These are phyloP conservation scores for Pichia inconspicua DNA, from an alignment of 1,139 yeast genomes.

Conservation along the genomic window DNA sequence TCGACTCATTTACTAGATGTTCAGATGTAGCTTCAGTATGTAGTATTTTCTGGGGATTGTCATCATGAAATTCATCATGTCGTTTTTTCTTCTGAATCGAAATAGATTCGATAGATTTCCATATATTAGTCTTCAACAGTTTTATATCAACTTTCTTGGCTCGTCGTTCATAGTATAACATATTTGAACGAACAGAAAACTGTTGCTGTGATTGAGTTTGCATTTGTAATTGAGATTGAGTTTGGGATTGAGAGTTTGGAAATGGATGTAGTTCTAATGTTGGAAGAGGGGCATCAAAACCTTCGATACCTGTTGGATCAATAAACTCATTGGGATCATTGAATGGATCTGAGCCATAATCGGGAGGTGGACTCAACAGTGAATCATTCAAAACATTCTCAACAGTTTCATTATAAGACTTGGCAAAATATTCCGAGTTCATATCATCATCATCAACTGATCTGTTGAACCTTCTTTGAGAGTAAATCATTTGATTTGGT, in stretches of 20 bases:
- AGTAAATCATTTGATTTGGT: slow-evolving; percentile 24
- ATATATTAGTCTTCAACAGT: slow-evolving; percentile 44
- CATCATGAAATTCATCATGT: slow-evolving; percentile 16
- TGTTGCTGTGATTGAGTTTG: slow-evolving; percentile 3
- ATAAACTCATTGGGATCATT: slow-evolving; percentile 12
- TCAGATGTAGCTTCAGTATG: neutral
- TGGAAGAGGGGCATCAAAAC: slow-evolving; percentile 19
- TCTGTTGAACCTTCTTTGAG: slow-evolving; percentile 6
- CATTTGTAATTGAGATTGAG: slow-evolving; percentile 9
- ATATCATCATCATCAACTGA: slow-evolving; percentile 22
- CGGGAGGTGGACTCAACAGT: slow-evolving; percentile 9
- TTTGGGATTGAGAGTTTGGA: neutral
- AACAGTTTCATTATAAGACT: slow-evolving; percentile 34
- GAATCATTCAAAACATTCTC: slow-evolving; percentile 16
- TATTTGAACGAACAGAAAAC: slow-evolving; percentile 10
- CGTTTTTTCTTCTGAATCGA: slow-evolving; percentile 16
- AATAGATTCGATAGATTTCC: slow-evolving; percentile 36
- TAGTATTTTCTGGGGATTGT: slow-evolving; percentile 1
- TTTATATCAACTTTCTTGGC: slow-evolving; percentile 51
- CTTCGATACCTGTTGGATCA: slow-evolving; percentile 14
- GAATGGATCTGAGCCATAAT: slow-evolving; percentile 7
- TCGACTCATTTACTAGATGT: neutral
- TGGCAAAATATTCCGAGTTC: slow-evolving; percentile 37
- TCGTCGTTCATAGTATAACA: slow-evolving; percentile 43
- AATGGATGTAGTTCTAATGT: neutral